These are phyloP conservation scores for Talinum fruticosum DNA, from an alignment of 148 eudicot species.

Conservation along the genomic window DNA sequence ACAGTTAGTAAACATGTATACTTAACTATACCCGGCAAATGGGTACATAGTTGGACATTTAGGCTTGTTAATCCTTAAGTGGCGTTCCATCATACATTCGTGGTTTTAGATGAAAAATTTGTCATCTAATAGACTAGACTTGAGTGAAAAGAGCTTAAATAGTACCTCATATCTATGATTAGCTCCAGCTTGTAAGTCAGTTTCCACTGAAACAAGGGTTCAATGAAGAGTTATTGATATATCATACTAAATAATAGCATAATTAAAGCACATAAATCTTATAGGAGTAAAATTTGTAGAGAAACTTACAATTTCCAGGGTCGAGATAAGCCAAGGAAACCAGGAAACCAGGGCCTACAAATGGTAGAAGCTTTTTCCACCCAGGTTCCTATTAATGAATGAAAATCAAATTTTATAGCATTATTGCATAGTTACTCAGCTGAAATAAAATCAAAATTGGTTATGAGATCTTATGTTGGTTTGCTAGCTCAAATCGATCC, in stretches of 20 bases:
- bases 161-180: conserved; percentile 72
- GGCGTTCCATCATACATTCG: no score
- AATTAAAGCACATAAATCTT: neutral
- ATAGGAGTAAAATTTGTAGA: neutral
- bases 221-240: neutral
- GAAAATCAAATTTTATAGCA: no score
- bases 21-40: neutral
- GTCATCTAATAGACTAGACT: no score
- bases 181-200: conserved; percentile 96
- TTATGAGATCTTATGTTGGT: neutral
- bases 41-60: no score
- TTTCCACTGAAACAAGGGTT: conserved; percentile 60
- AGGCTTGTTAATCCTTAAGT: no score
- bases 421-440: neutral
- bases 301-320: conserved; percentile 69
- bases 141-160: neutral
- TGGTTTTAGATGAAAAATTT: no score
- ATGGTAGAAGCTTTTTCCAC: conserved; percentile 60
- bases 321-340: conserved; percentile 77
- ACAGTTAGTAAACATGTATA: neutral
- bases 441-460: neutral
- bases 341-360: conserved; percentile 82
- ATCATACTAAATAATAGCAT: neutral
- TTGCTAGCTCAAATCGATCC: no score
- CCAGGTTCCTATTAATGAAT: conserved; percentile 41